These are phyloP conservation scores for Tolypocladium paradoxum DNA, from an alignment of 2,329 filamentous ascomycete genomes.

Conservation along the genomic window DNA sequence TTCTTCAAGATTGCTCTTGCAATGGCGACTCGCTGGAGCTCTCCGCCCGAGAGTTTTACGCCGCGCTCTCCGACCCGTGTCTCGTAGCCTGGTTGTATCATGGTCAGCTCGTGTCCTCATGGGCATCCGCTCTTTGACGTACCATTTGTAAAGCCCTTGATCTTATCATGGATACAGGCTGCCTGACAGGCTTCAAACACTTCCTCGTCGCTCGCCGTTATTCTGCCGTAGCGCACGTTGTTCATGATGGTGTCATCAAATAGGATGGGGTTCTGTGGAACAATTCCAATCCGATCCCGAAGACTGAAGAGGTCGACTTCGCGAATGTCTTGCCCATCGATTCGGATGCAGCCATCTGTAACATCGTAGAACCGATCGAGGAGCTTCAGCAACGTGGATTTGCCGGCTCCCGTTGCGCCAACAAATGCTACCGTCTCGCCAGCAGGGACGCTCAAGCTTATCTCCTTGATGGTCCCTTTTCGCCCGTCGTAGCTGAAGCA, in stretches of 20 bases:
- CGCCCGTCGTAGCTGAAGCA: conserved; percentile 50
- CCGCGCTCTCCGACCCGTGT: conserved; percentile 41
- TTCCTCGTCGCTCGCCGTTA: conserved; percentile 43
- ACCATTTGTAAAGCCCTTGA: conserved; percentile 41
- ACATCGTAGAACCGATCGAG: conserved; percentile 50
- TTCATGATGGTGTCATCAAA: conserved; percentile 50
- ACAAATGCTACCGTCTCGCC: conserved; percentile 50
- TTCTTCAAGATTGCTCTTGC: conserved; percentile 63
- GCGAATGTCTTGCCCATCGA: conserved; percentile 47
- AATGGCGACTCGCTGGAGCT: conserved; percentile 57
- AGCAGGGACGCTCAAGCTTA: conserved; percentile 38
- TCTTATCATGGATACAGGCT: conserved; percentile 48
- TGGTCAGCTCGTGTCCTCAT: not conserved
- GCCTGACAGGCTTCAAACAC: conserved; percentile 43
- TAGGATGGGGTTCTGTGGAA: conserved; percentile 43
- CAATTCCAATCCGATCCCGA: conserved; percentile 42
- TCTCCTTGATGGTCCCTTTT: conserved; percentile 43
- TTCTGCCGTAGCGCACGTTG: conserved; percentile 46
- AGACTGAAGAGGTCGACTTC: conserved; percentile 41
- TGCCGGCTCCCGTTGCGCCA: conserved; percentile 48
- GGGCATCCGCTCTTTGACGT: conserved; percentile 1
- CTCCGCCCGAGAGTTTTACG: conserved; percentile 53
- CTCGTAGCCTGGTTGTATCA: conserved; percentile 28
- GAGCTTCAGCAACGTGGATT: conserved; percentile 48
- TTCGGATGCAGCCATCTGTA: conserved; percentile 37